phyloP scores from a whole-genome alignment of 1,139 yeast species.

The Yamadazyma sp. region DNA sequence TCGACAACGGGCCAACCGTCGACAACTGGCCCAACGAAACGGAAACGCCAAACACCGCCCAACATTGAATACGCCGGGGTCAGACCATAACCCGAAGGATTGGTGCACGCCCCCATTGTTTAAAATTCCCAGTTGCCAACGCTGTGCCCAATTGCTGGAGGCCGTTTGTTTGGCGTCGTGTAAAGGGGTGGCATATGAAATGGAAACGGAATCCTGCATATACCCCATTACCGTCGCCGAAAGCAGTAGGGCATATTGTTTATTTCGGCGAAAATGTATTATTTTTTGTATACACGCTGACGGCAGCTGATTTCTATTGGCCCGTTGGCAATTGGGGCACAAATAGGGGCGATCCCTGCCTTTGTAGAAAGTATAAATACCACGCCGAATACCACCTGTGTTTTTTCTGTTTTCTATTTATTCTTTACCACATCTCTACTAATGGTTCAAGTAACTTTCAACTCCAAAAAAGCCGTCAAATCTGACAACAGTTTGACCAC shows the following conservation, averaged over 20 bases:
- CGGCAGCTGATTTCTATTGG: neutral
- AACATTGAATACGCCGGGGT: no score
- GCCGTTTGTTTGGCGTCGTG: neutral
- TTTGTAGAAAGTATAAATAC: constrained; percentile 12
- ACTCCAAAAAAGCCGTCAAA: constrained; percentile 61
- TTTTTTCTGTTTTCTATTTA: constrained; percentile 4
- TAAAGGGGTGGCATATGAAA: neutral
- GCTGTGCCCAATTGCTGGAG: no score
- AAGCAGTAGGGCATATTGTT: neutral
- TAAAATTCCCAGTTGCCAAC: no score
- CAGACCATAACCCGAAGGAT: no score
- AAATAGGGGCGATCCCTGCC: neutral
- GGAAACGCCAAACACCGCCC: no score
- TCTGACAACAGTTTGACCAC: constrained; percentile 63
- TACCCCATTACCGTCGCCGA: neutral
- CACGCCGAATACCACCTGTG: neutral
- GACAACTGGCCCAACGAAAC: no score
- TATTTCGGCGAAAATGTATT: neutral
- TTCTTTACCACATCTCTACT: neutral
- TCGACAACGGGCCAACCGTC: no score
- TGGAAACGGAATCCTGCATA: neutral
- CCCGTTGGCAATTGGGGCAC: neutral
- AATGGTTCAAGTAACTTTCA: constrained; percentile 46
- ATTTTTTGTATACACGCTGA: neutral
- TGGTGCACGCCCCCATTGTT: no score